A percentile compares a stretch with the other conserved stretches of the same genome.
Conservation (phyloP, 192 early-diverging fungal species). For the Coemansia sp. region DNA sequence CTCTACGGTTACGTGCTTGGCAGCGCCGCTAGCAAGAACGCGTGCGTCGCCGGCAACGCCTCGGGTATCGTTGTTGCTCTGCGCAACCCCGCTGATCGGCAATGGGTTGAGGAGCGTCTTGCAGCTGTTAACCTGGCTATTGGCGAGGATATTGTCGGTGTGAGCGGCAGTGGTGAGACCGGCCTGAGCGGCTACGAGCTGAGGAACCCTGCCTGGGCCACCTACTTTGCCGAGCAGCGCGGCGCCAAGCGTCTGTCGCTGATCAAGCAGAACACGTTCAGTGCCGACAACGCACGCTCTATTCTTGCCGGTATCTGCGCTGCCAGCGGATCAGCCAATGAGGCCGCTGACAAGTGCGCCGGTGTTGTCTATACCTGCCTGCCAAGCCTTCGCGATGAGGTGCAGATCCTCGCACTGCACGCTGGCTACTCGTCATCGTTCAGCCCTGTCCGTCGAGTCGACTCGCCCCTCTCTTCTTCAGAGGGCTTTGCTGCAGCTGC, state of each 20-base stretch:
- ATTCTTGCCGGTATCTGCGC: constrained; percentile 1
- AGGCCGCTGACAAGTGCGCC: background rate
- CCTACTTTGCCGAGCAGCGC: background rate
- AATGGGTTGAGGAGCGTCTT: constrained; percentile 3
- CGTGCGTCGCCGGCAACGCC: background rate
- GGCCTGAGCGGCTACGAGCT: background rate
- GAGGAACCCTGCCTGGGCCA: background rate
- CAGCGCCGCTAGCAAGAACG: background rate
- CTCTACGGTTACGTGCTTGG: constrained; percentile 4
- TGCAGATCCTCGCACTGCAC: constrained; percentile 5
- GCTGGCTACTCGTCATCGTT: constrained; percentile 2
- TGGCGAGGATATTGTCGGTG: background rate
- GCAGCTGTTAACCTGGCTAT: background rate
- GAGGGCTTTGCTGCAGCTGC: background rate
- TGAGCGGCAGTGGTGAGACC: background rate
- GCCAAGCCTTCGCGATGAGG: constrained; percentile 2
- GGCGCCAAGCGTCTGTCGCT: background rate
- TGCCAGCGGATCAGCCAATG: background rate
- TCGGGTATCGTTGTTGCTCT: background rate
- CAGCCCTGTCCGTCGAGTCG: background rate
- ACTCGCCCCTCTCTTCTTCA: background rate
- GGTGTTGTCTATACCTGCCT: background rate
- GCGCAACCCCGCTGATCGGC: background rate
- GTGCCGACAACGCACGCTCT: background rate
- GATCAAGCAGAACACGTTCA: background rate